Conservation (phyloP, 2,329 filamentous ascomycete species). For the Diaporthe citriasiana region DNA sequence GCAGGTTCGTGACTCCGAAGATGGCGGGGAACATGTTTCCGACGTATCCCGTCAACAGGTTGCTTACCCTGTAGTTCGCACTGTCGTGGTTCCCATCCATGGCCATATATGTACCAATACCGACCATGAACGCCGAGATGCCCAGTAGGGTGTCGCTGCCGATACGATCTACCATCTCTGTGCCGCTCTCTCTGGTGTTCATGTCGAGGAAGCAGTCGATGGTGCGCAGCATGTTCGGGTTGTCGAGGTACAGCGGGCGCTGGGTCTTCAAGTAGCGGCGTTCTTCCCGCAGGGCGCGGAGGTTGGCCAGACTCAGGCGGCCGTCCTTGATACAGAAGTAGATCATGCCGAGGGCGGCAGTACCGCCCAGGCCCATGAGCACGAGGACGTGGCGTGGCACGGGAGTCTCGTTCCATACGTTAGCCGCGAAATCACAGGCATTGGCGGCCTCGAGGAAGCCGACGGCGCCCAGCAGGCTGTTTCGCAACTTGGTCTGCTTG, state of each 20-base stretch:
- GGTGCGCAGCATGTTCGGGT: conserved; percentile 44
- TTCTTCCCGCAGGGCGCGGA: conserved; percentile 60
- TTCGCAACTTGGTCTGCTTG: conserved; percentile 42
- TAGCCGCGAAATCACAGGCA: conserved; percentile 69
- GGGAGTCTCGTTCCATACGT: conserved; percentile 68
- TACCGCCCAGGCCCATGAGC: conserved; percentile 67
- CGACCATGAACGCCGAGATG: conserved; percentile 63
- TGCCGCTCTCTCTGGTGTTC: conserved; percentile 63
- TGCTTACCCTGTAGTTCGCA: conserved; percentile 60
- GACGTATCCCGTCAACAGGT: conserved; percentile 68
- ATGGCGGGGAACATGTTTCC: conserved; percentile 65
- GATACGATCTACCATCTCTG: conserved; percentile 64
- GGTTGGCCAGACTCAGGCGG: conserved; percentile 59
- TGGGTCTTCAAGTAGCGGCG: conserved; percentile 50
- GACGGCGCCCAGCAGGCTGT: conserved; percentile 49
- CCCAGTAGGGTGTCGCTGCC: conserved; percentile 66
- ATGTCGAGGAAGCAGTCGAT: conserved; percentile 59
- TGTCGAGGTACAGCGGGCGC: conserved; percentile 41
- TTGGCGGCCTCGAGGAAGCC: conserved; percentile 70
- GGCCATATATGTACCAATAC: conserved; percentile 66
- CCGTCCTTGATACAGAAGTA: conserved; percentile 63
- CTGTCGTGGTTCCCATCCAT: conserved; percentile 61
- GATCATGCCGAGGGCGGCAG: conserved; percentile 59
- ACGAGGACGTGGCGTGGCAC: conserved; percentile 62
- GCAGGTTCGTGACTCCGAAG: conserved; percentile 63